Evolutionary conservation across 257 asterid species (phyloP), one percentile per base, ranked within the genome.

Genomic region (Craterostigma plantagineum): DNA sequence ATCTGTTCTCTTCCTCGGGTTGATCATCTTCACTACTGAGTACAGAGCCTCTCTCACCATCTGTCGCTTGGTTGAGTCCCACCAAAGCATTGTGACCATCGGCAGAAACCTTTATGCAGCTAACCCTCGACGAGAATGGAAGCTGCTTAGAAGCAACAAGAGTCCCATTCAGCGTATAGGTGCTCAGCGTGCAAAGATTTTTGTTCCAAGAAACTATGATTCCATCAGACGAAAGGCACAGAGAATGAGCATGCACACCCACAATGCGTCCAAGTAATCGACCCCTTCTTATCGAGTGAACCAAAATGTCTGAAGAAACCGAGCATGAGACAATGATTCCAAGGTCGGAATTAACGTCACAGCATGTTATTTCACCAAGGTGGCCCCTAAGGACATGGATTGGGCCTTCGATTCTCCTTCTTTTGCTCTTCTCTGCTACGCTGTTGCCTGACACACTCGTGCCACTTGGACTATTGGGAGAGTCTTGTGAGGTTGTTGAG

Each of bases 261-360:
- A 37, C 71, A 35, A 90, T 73, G 67, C 93, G 70, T 64, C 81
- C 72, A 34, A 90, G 53, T 62, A 90, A 67, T 50, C 83, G 71
- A 13, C 99, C 99, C 46, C 71, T 78, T 66, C 94, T 79, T 50
- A 71, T 53, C 11, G 99, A 77, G 69, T 90, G 99, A 50, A 90
- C 60, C 69, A 90, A 68, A 46, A 77, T 71, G 62, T 79, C 91
- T 27, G 95, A 72, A 16, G 91, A 75, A 48, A 57, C 56, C 40
- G 94, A 79, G 64, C 87, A 83, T 4, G 99, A 90, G 42, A 74
- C 95, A 53, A 83, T 81, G 53, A 90, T 66, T 52, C 99, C 95
- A 57, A 90, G 92, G 71, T 90, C 99, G 36, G 95, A 75, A 67
- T 73, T 79, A 49, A 83, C 81, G 47, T 74, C 59, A 34, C 99